Conservation (phyloP, 768 basidiomycete species). For the Trametes coccinea region DNA sequence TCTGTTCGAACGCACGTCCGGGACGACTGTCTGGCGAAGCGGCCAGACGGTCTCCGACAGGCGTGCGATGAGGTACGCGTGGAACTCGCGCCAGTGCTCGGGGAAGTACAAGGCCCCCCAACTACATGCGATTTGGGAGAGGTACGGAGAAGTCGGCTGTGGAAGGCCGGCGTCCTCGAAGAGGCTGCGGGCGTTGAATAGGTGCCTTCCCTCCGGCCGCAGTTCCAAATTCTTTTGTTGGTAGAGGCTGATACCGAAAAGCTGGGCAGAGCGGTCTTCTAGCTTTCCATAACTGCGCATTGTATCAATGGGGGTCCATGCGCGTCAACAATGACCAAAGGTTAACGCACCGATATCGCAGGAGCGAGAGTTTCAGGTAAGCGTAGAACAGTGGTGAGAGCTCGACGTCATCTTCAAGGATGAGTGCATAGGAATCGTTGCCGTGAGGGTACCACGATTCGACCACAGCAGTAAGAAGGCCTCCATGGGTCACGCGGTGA, state of each 20-base stretch:
- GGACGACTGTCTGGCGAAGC: conserved; percentile 54
- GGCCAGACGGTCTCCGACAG: conserved; percentile 53
- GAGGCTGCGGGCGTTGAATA: conserved; percentile 64
- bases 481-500: conserved; percentile 76
- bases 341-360: conserved; percentile 59
- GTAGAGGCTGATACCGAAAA: conserved; percentile 85
- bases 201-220: conserved; percentile 60
- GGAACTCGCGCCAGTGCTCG: conserved; percentile 85
- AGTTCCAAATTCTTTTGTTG: conserved; percentile 84
- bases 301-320: no score
- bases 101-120: conserved; percentile 94
- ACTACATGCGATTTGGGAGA: conserved; percentile 86
- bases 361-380: conserved; percentile 79
- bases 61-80: conserved; percentile 70
- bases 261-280: conserved; percentile 40
- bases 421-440: conserved; percentile 72
- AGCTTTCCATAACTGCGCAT: conserved; percentile 53
- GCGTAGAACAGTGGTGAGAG: conserved; percentile 83
- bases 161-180: conserved; percentile 48
- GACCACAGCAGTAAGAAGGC: conserved; percentile 78
- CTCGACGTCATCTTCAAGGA: conserved; percentile 88
- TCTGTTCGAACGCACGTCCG: conserved; percentile 72
- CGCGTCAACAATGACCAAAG: neutral
- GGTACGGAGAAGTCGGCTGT: conserved; percentile 63
- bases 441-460: conserved; percentile 86